A percentile compares a stretch with the other conserved stretches of the same genome.
These are phyloP conservation scores for Aechmea fasciata DNA, from an alignment of 176 grass and related monocot genomes.

Conservation along the genomic window DNA sequence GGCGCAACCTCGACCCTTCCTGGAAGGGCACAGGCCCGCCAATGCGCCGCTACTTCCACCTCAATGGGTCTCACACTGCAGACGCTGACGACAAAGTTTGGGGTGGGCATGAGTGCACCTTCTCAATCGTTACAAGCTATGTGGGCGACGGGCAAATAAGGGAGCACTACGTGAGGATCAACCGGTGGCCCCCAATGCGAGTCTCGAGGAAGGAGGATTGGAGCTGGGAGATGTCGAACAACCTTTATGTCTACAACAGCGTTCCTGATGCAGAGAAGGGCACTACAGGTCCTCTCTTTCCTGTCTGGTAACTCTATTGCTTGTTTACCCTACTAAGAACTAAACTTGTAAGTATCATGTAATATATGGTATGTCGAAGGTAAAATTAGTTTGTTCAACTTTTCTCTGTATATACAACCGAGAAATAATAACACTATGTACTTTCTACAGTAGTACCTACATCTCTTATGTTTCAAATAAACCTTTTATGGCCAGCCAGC, in stretches of 20 bases:
- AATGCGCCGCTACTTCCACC: conserved; percentile 82
- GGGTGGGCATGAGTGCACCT: conserved; percentile 85
- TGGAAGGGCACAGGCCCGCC: conserved; percentile 70
- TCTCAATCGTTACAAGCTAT: conserved; percentile 69
- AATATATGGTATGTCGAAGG: too few relatives aligned
- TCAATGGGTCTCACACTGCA: conserved; percentile 60
- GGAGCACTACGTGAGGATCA: conserved; percentile 79
- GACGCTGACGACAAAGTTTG: conserved; percentile 53
- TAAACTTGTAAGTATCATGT: too few relatives aligned
- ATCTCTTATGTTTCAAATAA: too few relatives aligned
- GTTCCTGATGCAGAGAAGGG: conserved; percentile 56
- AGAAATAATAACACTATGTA: too few relatives aligned
- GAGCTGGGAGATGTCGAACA: conserved; percentile 82
- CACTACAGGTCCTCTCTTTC: conserved; percentile 72
- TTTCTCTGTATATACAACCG: too few relatives aligned
- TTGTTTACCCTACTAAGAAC: too few relatives aligned
- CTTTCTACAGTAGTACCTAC: too few relatives aligned
- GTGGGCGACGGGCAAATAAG: conserved; percentile 50
- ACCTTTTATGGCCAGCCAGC: too few relatives aligned
- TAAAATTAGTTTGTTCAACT: too few relatives aligned
- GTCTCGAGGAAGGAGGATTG: conserved; percentile 68
- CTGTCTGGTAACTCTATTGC: conserved; percentile 51
- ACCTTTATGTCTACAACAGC: conserved; percentile 58
- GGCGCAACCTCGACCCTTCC: conserved; percentile 75
- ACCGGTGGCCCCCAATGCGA: conserved; percentile 57